phyloP scores from a whole-genome alignment of 164 flowering plant species.

The Vitis labrusca region DNA sequence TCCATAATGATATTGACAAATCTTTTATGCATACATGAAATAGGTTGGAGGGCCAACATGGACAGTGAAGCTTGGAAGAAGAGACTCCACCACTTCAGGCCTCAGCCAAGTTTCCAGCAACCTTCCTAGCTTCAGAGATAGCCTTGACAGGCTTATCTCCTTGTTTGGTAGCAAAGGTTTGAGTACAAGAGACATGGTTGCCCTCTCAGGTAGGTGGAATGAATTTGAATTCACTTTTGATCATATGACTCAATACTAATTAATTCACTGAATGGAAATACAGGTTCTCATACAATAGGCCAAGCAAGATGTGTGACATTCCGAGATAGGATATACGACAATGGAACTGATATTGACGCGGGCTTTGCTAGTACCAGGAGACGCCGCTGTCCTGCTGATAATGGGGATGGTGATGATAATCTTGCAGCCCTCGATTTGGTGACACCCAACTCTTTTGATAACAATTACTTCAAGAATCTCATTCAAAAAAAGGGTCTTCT shows the following conservation, averaged over 20 bases:
- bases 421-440: constrained; percentile 51
- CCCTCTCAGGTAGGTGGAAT: constrained; percentile 37
- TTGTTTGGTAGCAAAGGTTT: constrained; percentile 32
- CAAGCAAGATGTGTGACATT: constrained; percentile 44
- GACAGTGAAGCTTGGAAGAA: constrained; percentile 49
- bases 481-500: constrained; percentile 38
- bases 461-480: constrained; percentile 50
- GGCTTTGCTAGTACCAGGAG: constrained; percentile 32
- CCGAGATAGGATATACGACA: constrained; percentile 35
- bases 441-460: constrained; percentile 44
- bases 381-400: constrained; percentile 26
- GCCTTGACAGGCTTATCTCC: constrained; percentile 23
- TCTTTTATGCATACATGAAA: too few relatives aligned
- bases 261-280: constrained; percentile 27
- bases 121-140: constrained; percentile 26
- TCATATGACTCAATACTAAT: neutral
- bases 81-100: constrained; percentile 46
- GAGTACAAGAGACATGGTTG: constrained; percentile 41
- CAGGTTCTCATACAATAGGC: constrained; percentile 53
- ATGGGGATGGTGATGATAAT: constrained; percentile 24
- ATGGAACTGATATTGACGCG: constrained; percentile 38
- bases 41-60: constrained; percentile 48
- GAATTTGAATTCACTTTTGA: neutral
- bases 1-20: too few relatives aligned
- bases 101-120: constrained; percentile 21